Percentiles rank a stretch among this genome's conserved stretches.
Conservation (phyloP, 495 filamentous ascomycete species). For the Neurospora sublineolata region DNA sequence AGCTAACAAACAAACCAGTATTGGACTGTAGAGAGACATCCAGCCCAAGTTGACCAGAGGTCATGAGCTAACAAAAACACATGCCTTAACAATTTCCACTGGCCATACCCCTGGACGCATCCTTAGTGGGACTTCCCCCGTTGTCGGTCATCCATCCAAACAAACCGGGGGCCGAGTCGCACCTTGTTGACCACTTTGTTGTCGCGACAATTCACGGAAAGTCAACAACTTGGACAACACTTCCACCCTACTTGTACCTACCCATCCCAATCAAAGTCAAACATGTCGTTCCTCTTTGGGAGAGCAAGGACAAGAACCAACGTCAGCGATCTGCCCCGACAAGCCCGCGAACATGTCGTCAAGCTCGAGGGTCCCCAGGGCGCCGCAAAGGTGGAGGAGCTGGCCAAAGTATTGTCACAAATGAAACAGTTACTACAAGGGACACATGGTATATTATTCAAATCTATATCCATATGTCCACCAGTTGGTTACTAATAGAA, state of each 20-base stretch:
- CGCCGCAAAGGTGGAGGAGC: slow-evolving; percentile 39
- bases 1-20: too few species aligned
- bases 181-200: neutral
- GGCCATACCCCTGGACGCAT: neutral
- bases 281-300: slow-evolving; percentile 88
- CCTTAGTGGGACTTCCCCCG: neutral
- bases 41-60: neutral
- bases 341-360: slow-evolving; percentile 42
- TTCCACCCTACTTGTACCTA: too few species aligned
- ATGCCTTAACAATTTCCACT: neutral
- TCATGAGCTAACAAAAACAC: neutral
- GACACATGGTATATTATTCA: slow-evolving; percentile 52
- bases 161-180: neutral
- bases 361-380: slow-evolving; percentile 42
- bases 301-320: slow-evolving; percentile 51
- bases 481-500: too few species aligned
- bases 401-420: slow-evolving; percentile 64
- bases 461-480: neutral
- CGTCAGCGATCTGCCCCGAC: slow-evolving; percentile 37
- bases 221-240: neutral
- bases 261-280: slow-evolving; percentile 7
- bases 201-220: neutral
- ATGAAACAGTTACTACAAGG: slow-evolving; percentile 79
- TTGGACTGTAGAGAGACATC: neutral
- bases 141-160: neutral